Percentiles rank a stretch among this genome's conserved stretches.
Conservation (phyloP, 1,139 yeast genomes). For the Sugiyamaella japonica region DNA sequence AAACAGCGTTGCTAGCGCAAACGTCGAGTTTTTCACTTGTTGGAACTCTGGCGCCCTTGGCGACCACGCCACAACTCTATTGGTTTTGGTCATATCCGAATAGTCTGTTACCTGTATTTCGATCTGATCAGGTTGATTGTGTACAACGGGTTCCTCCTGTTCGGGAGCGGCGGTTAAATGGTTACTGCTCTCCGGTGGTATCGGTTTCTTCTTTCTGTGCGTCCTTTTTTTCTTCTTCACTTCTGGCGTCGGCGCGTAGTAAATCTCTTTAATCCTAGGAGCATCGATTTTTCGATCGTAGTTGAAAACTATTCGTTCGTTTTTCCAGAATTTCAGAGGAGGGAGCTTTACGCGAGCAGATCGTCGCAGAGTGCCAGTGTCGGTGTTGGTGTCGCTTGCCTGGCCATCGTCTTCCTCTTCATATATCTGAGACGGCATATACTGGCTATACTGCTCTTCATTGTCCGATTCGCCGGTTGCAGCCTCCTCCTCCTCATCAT, state of each 20-base stretch:
- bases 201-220: slow-evolving; percentile 9
- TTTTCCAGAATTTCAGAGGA: slow-evolving; percentile 84
- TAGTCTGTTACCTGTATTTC: slow-evolving; percentile 52
- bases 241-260: slow-evolving; percentile 18
- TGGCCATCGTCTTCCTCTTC: not conserved
- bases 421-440: not conserved
- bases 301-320: slow-evolving; percentile 70
- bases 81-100: slow-evolving; percentile 48
- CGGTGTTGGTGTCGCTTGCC: not conserved
- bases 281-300: slow-evolving; percentile 39
- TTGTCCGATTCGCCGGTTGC: not conserved
- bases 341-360: slow-evolving; percentile 67
- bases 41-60: slow-evolving; percentile 58
- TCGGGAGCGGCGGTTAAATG: not conserved
- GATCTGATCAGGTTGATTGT: slow-evolving; percentile 35
- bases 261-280: slow-evolving; percentile 21
- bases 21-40: slow-evolving; percentile 53
- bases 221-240: not conserved
- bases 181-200: not conserved
- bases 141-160: slow-evolving; percentile 1
- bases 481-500: slow-evolving; percentile 18
- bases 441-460: slow-evolving; percentile 9
- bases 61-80: slow-evolving; percentile 66
- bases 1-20: slow-evolving; percentile 64
- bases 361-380: slow-evolving; percentile 41